These are phyloP conservation scores for Scutellaria galericulata DNA, from an alignment of 257 asterid genomes.

Conservation along the genomic window DNA sequence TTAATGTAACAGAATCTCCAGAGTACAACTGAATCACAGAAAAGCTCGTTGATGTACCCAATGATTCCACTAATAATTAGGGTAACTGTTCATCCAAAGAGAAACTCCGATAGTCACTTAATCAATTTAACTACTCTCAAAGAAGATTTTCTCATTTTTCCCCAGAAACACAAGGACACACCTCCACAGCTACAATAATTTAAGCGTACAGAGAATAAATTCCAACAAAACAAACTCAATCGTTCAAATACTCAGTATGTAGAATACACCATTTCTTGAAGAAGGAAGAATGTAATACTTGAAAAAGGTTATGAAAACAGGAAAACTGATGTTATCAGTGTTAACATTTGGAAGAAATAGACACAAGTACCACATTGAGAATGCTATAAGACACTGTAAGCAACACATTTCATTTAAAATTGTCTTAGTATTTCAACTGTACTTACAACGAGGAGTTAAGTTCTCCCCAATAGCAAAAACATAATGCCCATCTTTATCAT, in stretches of 20 bases:
- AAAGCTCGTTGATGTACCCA: not conserved
- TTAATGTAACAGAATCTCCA: not conserved
- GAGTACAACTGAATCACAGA: not conserved
- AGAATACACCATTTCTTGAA: conserved; percentile 11
- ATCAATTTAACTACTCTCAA: not conserved
- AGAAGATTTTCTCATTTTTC: not conserved
- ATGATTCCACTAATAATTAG: not conserved
- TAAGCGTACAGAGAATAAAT: conserved; percentile 1
- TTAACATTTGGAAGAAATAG: conserved; percentile 1
- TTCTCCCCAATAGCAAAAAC: conserved; percentile 76
- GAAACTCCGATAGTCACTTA: not conserved
- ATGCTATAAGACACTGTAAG: conserved; percentile 7
- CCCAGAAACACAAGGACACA: not conserved
- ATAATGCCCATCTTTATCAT: conserved; percentile 91
- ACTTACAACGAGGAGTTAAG: conserved; percentile 93
- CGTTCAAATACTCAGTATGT: not conserved
- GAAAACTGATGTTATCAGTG: conserved; percentile 6
- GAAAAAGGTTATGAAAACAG: not conserved
- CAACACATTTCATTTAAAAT: conserved; percentile 15
- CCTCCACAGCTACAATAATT: conserved; percentile 8
- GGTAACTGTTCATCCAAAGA: not conserved
- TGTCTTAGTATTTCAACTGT: conserved; percentile 20
- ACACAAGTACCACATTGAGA: conserved; percentile 24
- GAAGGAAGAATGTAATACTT: not conserved
- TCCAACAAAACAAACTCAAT: not conserved